Conservation (phyloP, 1,284 basidiomycete genomes). For the Ceratobasidium sp. region DNA sequence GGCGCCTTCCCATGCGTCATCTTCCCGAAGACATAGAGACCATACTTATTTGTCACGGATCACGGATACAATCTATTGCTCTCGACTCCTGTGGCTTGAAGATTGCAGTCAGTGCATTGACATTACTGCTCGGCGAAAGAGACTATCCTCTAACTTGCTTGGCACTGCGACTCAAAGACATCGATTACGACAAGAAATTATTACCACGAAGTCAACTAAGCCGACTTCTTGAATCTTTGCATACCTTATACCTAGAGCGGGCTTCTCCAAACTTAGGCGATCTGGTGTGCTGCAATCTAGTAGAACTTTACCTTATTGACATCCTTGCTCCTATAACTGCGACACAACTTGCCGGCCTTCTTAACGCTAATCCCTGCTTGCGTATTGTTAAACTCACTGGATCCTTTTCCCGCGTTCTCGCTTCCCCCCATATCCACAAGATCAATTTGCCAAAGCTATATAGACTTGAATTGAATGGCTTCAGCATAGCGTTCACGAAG, state of each 20-base stretch:
- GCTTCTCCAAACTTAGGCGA: background rate
- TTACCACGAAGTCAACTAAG: background rate
- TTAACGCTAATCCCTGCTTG: background rate
- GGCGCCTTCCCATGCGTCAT: background rate
- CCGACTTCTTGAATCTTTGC: background rate
- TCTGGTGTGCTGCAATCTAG: background rate
- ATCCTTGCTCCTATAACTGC: no score
- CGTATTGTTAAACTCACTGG: background rate
- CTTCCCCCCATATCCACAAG: no score
- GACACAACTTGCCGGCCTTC: background rate
- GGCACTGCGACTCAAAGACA: background rate
- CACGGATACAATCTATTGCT: background rate
- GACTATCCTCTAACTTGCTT: background rate
- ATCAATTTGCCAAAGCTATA: conserved; percentile 13
- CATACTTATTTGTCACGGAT: background rate
- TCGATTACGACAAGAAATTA: background rate
- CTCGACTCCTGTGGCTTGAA: background rate
- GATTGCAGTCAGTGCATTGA: background rate
- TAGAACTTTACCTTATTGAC: conserved; percentile 5
- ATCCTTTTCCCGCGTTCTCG: no score
- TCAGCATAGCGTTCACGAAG: background rate
- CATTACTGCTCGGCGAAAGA: background rate
- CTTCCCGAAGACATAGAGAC: background rate
- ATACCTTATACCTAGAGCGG: background rate
- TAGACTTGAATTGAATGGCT: background rate